Base-by-base conservation (phyloP, 2,329 filamentous ascomycete genomes). In the Samsoniella hepiali region DNA sequence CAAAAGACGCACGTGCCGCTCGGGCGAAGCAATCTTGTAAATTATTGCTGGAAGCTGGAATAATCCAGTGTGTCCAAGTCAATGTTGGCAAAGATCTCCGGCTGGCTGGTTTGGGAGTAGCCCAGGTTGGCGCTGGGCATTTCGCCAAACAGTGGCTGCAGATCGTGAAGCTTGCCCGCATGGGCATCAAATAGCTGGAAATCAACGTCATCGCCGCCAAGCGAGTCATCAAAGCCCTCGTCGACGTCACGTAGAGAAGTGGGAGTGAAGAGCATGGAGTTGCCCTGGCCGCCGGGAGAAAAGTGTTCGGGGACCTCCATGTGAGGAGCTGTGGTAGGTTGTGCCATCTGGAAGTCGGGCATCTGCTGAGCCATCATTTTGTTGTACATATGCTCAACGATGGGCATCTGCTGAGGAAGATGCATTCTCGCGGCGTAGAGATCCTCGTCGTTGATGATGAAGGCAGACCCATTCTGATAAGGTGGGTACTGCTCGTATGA, bases 211-310 rank as follows among this genome's bases (percentile, higher is more conserved):
- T 79, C 76, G 10, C 73, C 77, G n/a, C 72, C 76, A 55, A 75
- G 76, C 38, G 77, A 75, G 36, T 88, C 87, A 47, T 85, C 83
- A 68, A 87, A 90, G 45, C 82, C 83, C 69, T 91, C 88, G 65
- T 92, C 89, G 32, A 86, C 80, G 31, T 85, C 83, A 22, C 79
- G 78, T 65, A 86, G 74, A 0, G 87, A 88, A 49, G 82, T 81
- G 55, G 89, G 87, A 10, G 89, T 89, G 75, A 82, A 89, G 38
- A 91, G 81, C 77, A 91, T 90, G 1, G 86, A 78, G 65, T 89
- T 87, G 42, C 84, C 82, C 69, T 91, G 88, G 5, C 87, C 89
- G 61, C 82, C 81, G 9, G 89, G 88, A 3, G 89, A 92, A 65
- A 91, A 83, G 65, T 91, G 88, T 32, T 81, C 76, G 38, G 77